Percentiles rank a stretch among this genome's conserved stretches.
phyloP scores from a whole-genome alignment of 2,329 filamentous ascomycete species.

The Moelleriella libera region DNA sequence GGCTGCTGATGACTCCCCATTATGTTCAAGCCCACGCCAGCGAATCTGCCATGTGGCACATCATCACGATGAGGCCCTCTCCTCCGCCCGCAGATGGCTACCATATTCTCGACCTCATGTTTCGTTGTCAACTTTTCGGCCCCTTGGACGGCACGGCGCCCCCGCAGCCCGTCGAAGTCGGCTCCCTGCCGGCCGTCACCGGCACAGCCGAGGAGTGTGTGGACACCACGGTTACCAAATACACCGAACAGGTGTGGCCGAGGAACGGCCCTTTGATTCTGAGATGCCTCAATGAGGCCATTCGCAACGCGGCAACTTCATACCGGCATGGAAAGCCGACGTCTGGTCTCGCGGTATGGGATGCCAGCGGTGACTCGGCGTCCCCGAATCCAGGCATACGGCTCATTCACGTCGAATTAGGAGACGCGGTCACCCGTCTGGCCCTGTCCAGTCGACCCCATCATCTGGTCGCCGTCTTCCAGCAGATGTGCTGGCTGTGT shows the following conservation, averaged over 20 bases:
- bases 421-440: conserved; percentile 16
- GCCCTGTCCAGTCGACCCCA: conserved; percentile 20
- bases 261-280: conserved; percentile 16
- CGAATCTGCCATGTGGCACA: conserved; percentile 22
- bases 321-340: conserved; percentile 11
- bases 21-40: conserved; percentile 22
- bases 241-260: conserved; percentile 17
- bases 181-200: conserved; percentile 17
- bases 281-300: conserved; percentile 16
- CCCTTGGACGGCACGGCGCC: conserved; percentile 13
- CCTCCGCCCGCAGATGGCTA: conserved; percentile 19
- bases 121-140: conserved; percentile 18
- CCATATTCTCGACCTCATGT: conserved; percentile 20
- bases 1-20: conserved; percentile 18
- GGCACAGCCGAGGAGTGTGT: conserved; percentile 18
- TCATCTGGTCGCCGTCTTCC: conserved; percentile 19
- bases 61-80: conserved; percentile 15
- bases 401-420: conserved; percentile 19
- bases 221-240: conserved; percentile 18
- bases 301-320: conserved; percentile 12
- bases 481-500: conserved; percentile 23
- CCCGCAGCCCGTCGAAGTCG: conserved; percentile 14
- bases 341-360: conserved; percentile 21
- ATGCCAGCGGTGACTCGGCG: conserved; percentile 13
- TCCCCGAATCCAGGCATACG: conserved; percentile 15